A percentile compares a stretch with the other conserved stretches of the same genome.
Conservation (phyloP, 495 filamentous ascomycete species). For the Aspergillus cavernicola region DNA sequence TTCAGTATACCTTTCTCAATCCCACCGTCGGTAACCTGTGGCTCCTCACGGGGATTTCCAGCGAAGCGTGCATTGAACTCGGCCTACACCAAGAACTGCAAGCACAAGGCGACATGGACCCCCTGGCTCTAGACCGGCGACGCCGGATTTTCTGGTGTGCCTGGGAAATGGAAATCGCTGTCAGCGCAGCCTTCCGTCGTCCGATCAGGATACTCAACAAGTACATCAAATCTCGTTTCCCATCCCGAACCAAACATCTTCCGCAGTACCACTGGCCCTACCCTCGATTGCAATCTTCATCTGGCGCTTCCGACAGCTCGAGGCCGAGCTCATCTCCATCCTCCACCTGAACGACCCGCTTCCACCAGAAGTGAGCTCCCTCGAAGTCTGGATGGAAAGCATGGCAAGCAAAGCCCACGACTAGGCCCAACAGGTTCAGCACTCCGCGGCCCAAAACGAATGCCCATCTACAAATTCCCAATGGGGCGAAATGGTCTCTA, state of each 20-base stretch:
- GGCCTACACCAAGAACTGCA: constrained; percentile 3
- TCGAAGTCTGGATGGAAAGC: background rate
- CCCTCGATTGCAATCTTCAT: background rate
- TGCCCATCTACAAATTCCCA: background rate
- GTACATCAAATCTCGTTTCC: background rate
- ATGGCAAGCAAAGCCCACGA: background rate
- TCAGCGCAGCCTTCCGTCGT: constrained; percentile 1
- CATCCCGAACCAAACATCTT: too few relatives aligned
- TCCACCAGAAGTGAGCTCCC: background rate
- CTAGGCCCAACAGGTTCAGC: background rate
- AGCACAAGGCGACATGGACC: background rate
- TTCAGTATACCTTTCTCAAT: constrained; percentile 3
- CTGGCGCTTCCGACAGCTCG: background rate
- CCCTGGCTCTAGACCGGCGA: background rate
- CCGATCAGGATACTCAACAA: background rate
- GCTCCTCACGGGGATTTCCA: constrained; percentile 3
- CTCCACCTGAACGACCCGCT: background rate
- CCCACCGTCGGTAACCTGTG: background rate
- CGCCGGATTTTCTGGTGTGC: constrained; percentile 3
- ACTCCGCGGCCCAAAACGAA: background rate
- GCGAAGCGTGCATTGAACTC: background rate
- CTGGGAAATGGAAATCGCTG: constrained; percentile 5
- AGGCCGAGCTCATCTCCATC: background rate
- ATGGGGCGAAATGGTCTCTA: constrained; percentile 5
- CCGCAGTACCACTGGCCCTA: background rate